Evolutionary conservation across 2,329 filamentous ascomycete species (phyloP).

Genomic region (Monosporascus sp.): DNA sequence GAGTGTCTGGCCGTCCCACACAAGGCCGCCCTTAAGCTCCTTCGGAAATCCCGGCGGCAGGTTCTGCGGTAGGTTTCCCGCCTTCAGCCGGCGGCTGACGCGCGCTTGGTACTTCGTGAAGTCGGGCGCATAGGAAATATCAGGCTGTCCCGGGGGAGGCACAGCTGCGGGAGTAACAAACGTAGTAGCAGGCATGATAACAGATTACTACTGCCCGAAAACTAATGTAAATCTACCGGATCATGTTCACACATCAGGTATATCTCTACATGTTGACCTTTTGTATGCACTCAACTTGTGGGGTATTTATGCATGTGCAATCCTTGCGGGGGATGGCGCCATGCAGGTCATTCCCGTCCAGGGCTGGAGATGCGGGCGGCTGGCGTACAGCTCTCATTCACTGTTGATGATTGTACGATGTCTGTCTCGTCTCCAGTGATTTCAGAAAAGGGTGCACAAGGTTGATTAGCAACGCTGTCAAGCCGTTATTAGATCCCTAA

Average conservation of each 20-base stretch:
- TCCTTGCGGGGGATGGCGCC: background rate
- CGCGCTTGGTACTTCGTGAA: conserved; percentile 48
- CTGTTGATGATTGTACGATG: too few species aligned
- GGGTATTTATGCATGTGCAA: background rate
- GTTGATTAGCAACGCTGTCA: too few species aligned
- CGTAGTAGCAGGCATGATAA: conserved; percentile 12
- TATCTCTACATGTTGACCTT: background rate
- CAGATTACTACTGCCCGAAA: background rate
- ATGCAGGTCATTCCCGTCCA: background rate
- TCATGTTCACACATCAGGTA: too few species aligned
- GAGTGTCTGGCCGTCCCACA: conserved; percentile 51
- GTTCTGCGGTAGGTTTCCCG: conserved; percentile 31
- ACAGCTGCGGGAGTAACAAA: conserved; percentile 17
- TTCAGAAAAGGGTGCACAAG: too few species aligned
- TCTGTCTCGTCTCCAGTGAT: too few species aligned
- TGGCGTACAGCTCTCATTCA: background rate
- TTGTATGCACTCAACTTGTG: background rate
- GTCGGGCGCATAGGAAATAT: conserved; percentile 54
- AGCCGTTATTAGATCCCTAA: too few species aligned
- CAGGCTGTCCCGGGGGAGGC: conserved; percentile 44
- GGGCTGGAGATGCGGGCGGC: background rate
- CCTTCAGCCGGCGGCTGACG: conserved; percentile 37
- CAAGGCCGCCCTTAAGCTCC: conserved; percentile 43
- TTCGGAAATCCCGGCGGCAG: conserved; percentile 47
- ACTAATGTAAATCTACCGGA: background rate